A percentile compares a stretch with the other conserved stretches of the same genome.
These are phyloP conservation scores for Lentinula sp. DNA, from an alignment of 768 basidiomycete genomes.

Conservation along the genomic window DNA sequence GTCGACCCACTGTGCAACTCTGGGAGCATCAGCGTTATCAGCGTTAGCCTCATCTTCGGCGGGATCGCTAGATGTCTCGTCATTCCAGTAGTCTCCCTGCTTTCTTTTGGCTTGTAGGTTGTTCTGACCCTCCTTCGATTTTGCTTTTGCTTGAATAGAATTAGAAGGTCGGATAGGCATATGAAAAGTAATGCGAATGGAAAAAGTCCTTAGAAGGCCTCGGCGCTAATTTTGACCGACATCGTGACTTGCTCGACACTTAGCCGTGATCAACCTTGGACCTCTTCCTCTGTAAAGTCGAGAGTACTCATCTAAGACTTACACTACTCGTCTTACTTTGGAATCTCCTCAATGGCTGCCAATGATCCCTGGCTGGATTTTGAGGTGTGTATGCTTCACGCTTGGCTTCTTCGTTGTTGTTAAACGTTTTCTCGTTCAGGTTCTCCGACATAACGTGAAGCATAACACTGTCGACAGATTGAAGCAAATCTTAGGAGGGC, in stretches of 20 bases:
- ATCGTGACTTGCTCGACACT: background rate
- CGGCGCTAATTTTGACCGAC: background rate
- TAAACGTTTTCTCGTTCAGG: slow-evolving; percentile 31
- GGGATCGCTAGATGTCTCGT: background rate
- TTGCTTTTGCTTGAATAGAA: background rate
- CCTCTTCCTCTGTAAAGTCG: background rate
- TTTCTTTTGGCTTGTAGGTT: background rate
- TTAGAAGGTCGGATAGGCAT: background rate
- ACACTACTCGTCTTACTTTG: background rate
- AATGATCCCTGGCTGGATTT: slow-evolving; percentile 65
- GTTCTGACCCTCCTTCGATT: background rate
- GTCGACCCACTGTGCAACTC: slow-evolving; percentile 59
- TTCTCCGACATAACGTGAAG: slow-evolving; percentile 63
- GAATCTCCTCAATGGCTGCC: slow-evolving; percentile 46
- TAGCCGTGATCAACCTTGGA: background rate
- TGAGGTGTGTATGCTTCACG: slow-evolving; percentile 43
- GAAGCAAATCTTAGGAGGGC: slow-evolving; percentile 71
- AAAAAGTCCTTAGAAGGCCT: background rate
- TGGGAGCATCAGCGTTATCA: slow-evolving; percentile 40
- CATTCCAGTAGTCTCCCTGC: background rate
- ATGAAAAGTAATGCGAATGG: background rate
- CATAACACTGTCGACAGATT: slow-evolving; percentile 81
- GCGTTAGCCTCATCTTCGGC: slow-evolving; percentile 19
- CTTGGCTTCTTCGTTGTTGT: slow-evolving; percentile 2
- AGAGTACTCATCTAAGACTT: background rate